Evolutionary conservation across 2,329 filamentous ascomycete genomes (phyloP), one percentile per base, ranked within the genome.

Genomic region (Nectriaceae sp.): DNA sequence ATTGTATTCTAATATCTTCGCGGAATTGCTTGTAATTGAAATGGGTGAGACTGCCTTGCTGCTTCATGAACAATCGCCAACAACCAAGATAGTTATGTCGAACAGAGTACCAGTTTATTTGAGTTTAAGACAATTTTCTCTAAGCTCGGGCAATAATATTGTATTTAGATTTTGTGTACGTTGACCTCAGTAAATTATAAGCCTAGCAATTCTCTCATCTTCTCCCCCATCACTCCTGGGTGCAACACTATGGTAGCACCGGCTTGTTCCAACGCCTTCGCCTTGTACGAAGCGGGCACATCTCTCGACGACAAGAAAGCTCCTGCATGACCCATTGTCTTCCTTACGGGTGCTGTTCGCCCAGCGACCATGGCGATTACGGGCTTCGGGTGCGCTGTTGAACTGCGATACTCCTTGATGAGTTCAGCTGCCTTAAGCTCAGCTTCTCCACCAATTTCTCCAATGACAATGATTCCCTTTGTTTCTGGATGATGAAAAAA

Each of bases 311-410:
- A 63, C 1, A 65, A 45, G 67, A 85, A 80, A 3, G 87, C 87
- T 19, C 87, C 87, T 2, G 86, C 86, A 65, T 90, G 87, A 2
- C 87, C 87, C 85, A 90, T 90, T 5, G 85, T 77, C 31, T 77
- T 77, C 0, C 82, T 82, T 29, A 72, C 65, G 2, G 80, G 80
- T 6, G 86, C 85, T 45, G 82, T 77, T 49, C 79, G 68, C 1
- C 87, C 87, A 11, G 83, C 85, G 15, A 90, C 77, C 47, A 89
- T 75, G 37, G 83, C 85, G 61, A 88, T 49, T 21, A 71, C 76
- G 48, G 75, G 84, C 75, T 90, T 90, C 0, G 85, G 84, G 42
- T 82, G 78, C 5, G 70, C 55, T 3, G 71, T 74, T 6, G 81
- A 74, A 45, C 70, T 76, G 11, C 72, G 75, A 62, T 90, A 89